Percentiles rank a stretch among this genome's conserved stretches.
Evolutionary conservation across 1,284 basidiomycete species (phyloP).

Genomic region (Rhodotorula sp.): DNA sequence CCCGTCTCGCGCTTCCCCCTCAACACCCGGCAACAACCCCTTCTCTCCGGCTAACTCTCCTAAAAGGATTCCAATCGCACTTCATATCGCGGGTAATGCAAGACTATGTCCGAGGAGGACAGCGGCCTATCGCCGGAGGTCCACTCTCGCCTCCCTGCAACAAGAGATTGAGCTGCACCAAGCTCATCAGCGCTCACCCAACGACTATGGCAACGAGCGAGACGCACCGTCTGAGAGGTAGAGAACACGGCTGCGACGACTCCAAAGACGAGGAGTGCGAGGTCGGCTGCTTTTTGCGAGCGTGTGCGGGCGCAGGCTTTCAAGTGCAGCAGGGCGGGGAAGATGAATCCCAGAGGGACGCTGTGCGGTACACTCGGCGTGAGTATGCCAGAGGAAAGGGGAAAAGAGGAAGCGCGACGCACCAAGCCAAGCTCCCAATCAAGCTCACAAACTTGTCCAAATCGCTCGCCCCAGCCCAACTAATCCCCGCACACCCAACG

Average conservation of each 20-base stretch:
- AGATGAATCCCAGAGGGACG: slow-evolving; percentile 13
- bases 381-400: slow-evolving; percentile 77
- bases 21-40: too few species aligned
- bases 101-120: background rate
- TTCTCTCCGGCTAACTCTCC: too few species aligned
- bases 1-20: too few species aligned
- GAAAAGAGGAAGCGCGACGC: slow-evolving; percentile 46
- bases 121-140: background rate
- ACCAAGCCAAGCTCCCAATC: slow-evolving; percentile 93
- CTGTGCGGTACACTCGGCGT: slow-evolving; percentile 1
- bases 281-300: slow-evolving; percentile 69
- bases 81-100: too few species aligned
- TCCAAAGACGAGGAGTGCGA: slow-evolving; percentile 78
- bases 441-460: slow-evolving; percentile 93
- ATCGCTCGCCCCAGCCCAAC: slow-evolving; percentile 81
- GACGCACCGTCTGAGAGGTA: slow-evolving; percentile 68
- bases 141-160: background rate
- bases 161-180: background rate
- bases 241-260: slow-evolving; percentile 79
- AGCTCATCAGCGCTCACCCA: too few species aligned
- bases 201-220: too few species aligned
- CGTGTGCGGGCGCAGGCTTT: slow-evolving; percentile 74
- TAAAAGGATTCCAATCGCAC: too few species aligned
- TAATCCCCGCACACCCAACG: slow-evolving; percentile 68
- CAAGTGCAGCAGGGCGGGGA: slow-evolving; percentile 83